Evolutionary conservation across 148 eudicot genomes (phyloP).

Genomic region (Pharnaceum exiguum): DNA sequence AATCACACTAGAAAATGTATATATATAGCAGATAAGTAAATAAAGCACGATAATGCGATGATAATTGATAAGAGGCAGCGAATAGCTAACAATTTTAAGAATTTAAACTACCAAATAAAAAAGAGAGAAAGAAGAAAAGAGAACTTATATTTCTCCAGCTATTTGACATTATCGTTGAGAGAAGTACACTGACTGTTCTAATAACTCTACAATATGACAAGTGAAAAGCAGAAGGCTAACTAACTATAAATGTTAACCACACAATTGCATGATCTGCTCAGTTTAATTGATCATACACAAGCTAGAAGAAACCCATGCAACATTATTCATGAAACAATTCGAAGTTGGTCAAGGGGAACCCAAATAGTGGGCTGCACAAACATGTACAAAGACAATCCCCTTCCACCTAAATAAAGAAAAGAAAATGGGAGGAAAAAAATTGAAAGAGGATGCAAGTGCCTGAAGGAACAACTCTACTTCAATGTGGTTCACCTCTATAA

Average conservation of each 20-base stretch:
- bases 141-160: too few relatives aligned
- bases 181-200: too few relatives aligned
- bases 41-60: too few relatives aligned
- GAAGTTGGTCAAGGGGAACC: slow-evolving; percentile 23
- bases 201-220: background rate
- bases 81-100: too few relatives aligned
- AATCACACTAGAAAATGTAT: too few relatives aligned
- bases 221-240: background rate
- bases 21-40: too few relatives aligned
- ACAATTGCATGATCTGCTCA: slow-evolving; percentile 1
- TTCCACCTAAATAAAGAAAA: background rate
- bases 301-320: slow-evolving; percentile 25
- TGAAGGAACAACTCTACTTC: slow-evolving; percentile 25
- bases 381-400: slow-evolving; percentile 52
- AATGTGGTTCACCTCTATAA: slow-evolving; percentile 22
- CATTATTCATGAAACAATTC: slow-evolving; percentile 42
- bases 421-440: background rate
- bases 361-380: slow-evolving; percentile 28
- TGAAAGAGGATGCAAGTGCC: slow-evolving; percentile 21
- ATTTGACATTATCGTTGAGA: too few relatives aligned
- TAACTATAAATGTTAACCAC: background rate
- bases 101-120: too few relatives aligned
- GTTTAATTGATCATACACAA: background rate
- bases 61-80: too few relatives aligned
- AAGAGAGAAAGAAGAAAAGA: too few relatives aligned